Conservation (phyloP, 2,329 filamentous ascomycete species). For the Pyrenochaeta sp. region DNA sequence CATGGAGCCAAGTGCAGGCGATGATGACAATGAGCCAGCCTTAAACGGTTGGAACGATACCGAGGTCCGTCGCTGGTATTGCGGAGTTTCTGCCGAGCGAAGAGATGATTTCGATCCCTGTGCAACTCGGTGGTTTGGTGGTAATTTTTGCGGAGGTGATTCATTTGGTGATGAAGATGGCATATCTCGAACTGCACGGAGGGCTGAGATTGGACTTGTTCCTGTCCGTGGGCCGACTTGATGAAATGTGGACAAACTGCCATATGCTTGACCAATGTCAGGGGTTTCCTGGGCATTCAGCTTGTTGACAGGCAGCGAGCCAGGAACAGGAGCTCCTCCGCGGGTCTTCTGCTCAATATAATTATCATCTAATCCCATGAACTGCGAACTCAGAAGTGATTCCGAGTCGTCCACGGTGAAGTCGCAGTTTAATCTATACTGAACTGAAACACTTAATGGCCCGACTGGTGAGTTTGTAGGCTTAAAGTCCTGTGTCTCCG, state of each 20-base stretch:
- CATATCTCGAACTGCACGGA: slow-evolving; percentile 71
- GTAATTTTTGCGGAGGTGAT: slow-evolving; percentile 59
- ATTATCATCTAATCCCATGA: slow-evolving; percentile 89
- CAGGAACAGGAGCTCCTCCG: slow-evolving; percentile 62
- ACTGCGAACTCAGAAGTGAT: slow-evolving; percentile 86
- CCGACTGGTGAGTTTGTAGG: slow-evolving; percentile 87
- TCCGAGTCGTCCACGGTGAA: slow-evolving; percentile 93
- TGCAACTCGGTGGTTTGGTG: slow-evolving; percentile 54
- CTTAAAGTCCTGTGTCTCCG: slow-evolving; percentile 80
- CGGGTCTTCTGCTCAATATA: slow-evolving; percentile 79
- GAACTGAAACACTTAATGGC: slow-evolving; percentile 79
- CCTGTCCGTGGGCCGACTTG: slow-evolving; percentile 76
- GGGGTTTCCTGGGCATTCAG: slow-evolving; percentile 54
- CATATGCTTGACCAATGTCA: slow-evolving; percentile 81
- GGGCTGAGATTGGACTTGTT: slow-evolving; percentile 84
- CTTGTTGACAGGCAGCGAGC: slow-evolving; percentile 75
- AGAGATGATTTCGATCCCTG: slow-evolving; percentile 60
- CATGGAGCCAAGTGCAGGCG: slow-evolving; percentile 67
- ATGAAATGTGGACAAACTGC: slow-evolving; percentile 88
- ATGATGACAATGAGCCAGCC: slow-evolving; percentile 90
- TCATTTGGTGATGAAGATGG: slow-evolving; percentile 59
- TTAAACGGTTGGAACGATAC: slow-evolving; percentile 97
- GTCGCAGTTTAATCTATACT: slow-evolving; percentile 86
- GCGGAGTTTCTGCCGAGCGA: slow-evolving; percentile 59
- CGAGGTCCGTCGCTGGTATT: slow-evolving; percentile 73